phyloP scores from a whole-genome alignment of 805 yeast genomes.

The Jamesozyma rosinii region DNA sequence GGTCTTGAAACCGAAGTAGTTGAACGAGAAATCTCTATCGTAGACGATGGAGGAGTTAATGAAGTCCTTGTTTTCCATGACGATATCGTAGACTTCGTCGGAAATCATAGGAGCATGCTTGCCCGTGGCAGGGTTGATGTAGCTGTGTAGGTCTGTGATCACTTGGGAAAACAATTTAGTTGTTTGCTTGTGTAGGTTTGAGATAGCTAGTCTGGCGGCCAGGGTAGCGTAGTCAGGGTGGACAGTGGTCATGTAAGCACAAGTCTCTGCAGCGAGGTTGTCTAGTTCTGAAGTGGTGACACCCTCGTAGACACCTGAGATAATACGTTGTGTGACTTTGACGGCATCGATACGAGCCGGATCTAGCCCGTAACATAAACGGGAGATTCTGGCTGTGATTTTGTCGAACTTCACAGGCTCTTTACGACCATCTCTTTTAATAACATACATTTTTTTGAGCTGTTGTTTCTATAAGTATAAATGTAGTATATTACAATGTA shows the following conservation, averaged over 20 bases:
- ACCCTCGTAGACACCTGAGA: conserved; percentile 93
- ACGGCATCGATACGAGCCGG: conserved; percentile 89
- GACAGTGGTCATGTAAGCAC: conserved; percentile 93
- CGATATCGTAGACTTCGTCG: conserved; percentile 52
- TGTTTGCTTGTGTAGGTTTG: conserved; percentile 90
- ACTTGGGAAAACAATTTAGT: conserved; percentile 78
- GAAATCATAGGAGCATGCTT: conserved; percentile 64
- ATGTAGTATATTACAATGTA: no score
- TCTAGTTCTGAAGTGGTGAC: conserved; percentile 87
- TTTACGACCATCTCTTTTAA: conserved; percentile 86
- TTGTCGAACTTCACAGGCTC: conserved; percentile 94
- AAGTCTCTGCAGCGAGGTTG: conserved; percentile 87
- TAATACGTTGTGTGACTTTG: conserved; percentile 90
- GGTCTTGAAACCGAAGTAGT: conserved; percentile 90
- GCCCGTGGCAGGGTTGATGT: conserved; percentile 72
- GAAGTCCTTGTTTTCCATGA: conserved; percentile 52
- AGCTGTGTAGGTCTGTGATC: conserved; percentile 59
- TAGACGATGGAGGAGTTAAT: conserved; percentile 66
- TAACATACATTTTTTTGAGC: conserved; percentile 67
- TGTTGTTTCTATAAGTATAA: not conserved
- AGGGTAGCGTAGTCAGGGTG: conserved; percentile 96
- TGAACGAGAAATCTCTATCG: conserved; percentile 67
- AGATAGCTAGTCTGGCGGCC: conserved; percentile 93
- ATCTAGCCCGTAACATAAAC: conserved; percentile 91
- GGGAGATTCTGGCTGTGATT: conserved; percentile 89